Evolutionary conservation across 495 filamentous ascomycete genomes (phyloP).

Genomic region (Poronia punctata): DNA sequence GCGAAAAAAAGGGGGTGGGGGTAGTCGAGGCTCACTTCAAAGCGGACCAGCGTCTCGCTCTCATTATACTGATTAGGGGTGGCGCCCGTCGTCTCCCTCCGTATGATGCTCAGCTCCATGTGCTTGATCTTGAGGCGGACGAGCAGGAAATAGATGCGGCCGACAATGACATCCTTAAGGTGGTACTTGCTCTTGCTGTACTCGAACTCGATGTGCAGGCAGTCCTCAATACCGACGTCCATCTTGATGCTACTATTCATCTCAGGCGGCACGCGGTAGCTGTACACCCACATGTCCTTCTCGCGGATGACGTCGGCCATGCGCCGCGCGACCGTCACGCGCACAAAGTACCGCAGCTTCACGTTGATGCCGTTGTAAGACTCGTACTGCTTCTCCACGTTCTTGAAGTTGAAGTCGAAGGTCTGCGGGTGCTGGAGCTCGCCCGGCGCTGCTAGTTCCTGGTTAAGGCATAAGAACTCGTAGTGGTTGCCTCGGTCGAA

Average conservation of each 20-base stretch:
- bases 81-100: constrained; percentile 90
- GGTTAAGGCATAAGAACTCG: constrained; percentile 93
- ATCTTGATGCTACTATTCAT: constrained; percentile 99
- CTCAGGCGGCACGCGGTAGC: constrained; percentile 95
- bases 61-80: constrained; percentile 99
- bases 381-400: constrained; percentile 99
- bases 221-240: constrained; percentile 99
- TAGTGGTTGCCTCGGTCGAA: constrained; percentile 99
- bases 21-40: constrained; percentile 82
- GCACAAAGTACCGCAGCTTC: constrained; percentile 95
- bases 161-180: constrained; percentile 98
- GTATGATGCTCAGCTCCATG: constrained; percentile 98
- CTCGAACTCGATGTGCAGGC: constrained; percentile 98
- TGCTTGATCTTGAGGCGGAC: constrained; percentile 99
- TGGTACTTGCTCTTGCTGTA: constrained; percentile 99
- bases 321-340: constrained; percentile 89
- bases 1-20: neutral
- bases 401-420: constrained; percentile 99
- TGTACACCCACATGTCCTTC: constrained; percentile 99
- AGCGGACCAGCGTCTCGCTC: constrained; percentile 94
- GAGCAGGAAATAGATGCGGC: constrained; percentile 96
- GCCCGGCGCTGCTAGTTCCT: constrained; percentile 91
- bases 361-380: constrained; percentile 99
- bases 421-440: constrained; percentile 98
- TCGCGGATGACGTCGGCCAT: constrained; percentile 98